Conservation (phyloP, 116 monocot genomes). For the Papilionanthe hybrid region DNA sequence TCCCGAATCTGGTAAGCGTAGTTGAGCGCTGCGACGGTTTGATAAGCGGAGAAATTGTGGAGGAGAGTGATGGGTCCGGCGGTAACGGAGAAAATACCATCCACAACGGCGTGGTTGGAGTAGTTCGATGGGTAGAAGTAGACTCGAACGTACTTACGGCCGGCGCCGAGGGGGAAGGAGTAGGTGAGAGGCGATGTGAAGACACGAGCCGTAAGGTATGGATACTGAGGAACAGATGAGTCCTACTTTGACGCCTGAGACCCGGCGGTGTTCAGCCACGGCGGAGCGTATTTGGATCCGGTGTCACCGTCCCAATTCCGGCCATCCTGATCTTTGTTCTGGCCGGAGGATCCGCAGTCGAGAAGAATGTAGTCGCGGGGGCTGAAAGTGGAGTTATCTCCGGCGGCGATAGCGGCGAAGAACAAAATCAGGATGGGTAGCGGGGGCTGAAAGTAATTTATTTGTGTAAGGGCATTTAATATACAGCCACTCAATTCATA, state of each 20-base stretch:
- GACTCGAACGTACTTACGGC: slow-evolving; percentile 78
- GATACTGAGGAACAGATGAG: slow-evolving; percentile 31
- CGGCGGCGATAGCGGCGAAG: slow-evolving; percentile 4
- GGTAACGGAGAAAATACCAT: too few species aligned
- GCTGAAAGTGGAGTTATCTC: slow-evolving; percentile 5
- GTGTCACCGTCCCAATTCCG: slow-evolving; percentile 46
- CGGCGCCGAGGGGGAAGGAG: slow-evolving; percentile 61
- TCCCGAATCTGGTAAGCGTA: too few species aligned
- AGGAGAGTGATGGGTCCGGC: too few species aligned
- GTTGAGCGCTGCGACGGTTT: too few species aligned
- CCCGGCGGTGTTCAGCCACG: slow-evolving; percentile 12
- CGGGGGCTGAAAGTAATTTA: too few species aligned
- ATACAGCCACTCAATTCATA: too few species aligned
- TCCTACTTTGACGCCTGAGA: slow-evolving; percentile 13
- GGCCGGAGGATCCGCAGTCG: slow-evolving; percentile 48
- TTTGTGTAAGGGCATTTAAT: too few species aligned
- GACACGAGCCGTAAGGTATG: slow-evolving; percentile 62
- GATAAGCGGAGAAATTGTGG: too few species aligned
- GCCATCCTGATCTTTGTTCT: slow-evolving; percentile 3
- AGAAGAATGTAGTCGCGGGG: slow-evolving; percentile 44
- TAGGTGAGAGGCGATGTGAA: slow-evolving; percentile 66
- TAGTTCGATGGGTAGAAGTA: slow-evolving; percentile 77
- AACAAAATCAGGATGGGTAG: too few species aligned
- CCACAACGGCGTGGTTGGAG: slow-evolving; percentile 14
- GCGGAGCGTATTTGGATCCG: slow-evolving; percentile 33